Conservation (phyloP, 2,329 filamentous ascomycete species). For the Aspergillus tamarii region DNA sequence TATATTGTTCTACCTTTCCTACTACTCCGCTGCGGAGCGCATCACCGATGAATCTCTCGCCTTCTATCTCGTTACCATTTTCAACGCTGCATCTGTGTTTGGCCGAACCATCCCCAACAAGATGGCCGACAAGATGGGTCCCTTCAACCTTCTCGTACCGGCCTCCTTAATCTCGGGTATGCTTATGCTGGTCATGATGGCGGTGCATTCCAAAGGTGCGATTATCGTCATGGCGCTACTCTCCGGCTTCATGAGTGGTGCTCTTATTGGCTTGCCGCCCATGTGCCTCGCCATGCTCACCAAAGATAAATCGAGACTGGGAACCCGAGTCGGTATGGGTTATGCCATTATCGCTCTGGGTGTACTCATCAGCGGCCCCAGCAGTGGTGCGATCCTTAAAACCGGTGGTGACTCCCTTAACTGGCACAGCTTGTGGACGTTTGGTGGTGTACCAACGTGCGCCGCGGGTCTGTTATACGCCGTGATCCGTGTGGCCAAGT, state of each 20-base stretch:
- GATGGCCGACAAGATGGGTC: constrained; percentile 55
- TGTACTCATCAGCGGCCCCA: constrained; percentile 32
- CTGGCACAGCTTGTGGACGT: constrained; percentile 13
- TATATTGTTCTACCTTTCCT: constrained; percentile 56
- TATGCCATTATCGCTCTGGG: constrained; percentile 32
- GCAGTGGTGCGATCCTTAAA: constrained; percentile 32
- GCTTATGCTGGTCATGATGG: constrained; percentile 38
- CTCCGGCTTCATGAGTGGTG: constrained; percentile 44
- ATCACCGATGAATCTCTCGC: constrained; percentile 53
- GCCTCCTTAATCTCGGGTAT: constrained; percentile 33
- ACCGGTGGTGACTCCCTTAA: neutral
- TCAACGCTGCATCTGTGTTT: constrained; percentile 58
- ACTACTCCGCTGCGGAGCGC: constrained; percentile 52
- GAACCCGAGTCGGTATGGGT: constrained; percentile 40
- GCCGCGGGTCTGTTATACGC: constrained; percentile 6
- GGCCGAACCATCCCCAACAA: constrained; percentile 56
- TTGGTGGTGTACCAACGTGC: constrained; percentile 11
- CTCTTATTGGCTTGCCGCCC: constrained; percentile 42
- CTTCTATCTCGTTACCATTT: constrained; percentile 62
- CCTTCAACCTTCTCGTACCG: constrained; percentile 47
- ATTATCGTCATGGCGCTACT: constrained; percentile 38
- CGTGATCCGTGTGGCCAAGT: neutral
- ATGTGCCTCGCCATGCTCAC: constrained; percentile 40
- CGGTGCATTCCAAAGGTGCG: constrained; percentile 32
- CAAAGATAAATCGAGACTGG: constrained; percentile 39